Conservation (phyloP, 2,329 filamentous ascomycete species). For the Pseudogymnoascus sp. region DNA sequence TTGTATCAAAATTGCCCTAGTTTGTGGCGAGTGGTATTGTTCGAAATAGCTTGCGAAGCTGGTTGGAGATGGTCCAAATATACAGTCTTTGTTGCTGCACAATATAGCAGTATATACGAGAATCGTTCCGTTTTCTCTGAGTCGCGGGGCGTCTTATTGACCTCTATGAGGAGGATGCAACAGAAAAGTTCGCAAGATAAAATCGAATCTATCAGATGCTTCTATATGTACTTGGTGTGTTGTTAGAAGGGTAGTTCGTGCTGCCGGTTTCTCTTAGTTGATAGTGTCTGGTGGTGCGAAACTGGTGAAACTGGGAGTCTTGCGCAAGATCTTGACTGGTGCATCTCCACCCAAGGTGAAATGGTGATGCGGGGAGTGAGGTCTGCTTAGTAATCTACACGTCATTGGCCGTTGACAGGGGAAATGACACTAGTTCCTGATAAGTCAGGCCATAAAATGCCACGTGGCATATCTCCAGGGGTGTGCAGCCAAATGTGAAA, state of each 20-base stretch:
- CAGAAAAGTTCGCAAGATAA: background rate
- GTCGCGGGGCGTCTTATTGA: background rate
- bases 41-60: background rate
- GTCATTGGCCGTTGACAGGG: background rate
- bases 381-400: background rate
- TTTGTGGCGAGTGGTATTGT: background rate
- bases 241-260: background rate
- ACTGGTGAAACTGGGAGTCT: background rate
- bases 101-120: background rate
- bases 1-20: background rate
- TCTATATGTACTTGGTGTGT: background rate
- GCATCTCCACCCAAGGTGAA: background rate
- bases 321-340: background rate
- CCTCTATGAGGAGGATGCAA: background rate
- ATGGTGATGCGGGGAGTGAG: conserved; percentile 3
- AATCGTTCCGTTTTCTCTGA: background rate
- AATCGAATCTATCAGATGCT: background rate
- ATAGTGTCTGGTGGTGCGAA: background rate
- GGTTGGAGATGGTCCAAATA: background rate
- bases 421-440: background rate
- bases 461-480: background rate
- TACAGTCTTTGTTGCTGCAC: background rate
- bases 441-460: background rate
- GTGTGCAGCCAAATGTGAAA: background rate
- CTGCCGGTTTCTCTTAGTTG: background rate